phyloP scores from a whole-genome alignment of 345 rosid species.

The Brassica incana region DNA sequence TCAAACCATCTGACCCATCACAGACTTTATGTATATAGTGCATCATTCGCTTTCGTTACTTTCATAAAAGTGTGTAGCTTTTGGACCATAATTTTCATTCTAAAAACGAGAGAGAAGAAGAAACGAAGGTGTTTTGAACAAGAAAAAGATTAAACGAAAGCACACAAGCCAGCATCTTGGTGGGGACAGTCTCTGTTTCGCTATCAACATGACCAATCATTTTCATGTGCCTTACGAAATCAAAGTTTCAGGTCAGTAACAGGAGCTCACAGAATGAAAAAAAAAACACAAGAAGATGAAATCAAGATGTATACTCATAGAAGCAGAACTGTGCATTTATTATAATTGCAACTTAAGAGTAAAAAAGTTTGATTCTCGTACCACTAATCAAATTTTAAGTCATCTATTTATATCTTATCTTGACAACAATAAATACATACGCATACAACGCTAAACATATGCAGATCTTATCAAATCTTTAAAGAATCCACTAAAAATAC shows the following conservation, averaged over 20 bases:
- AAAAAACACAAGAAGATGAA: background rate
- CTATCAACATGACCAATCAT: conserved; percentile 41
- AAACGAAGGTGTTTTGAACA: conserved; percentile 36
- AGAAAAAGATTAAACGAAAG: conserved; percentile 33
- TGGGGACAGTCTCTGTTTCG: conserved; percentile 33
- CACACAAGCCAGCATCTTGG: conserved; percentile 31
- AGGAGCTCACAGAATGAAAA: conserved; percentile 31
- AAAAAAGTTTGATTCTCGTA: conserved; percentile 35
- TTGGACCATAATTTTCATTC: conserved; percentile 41
- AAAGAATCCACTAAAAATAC: conserved; percentile 16
- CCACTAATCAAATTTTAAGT: conserved; percentile 29
- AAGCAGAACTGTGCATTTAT: conserved; percentile 6
- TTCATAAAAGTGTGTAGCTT: conserved; percentile 42
- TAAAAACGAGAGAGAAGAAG: conserved; percentile 18
- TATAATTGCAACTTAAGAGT: conserved; percentile 19
- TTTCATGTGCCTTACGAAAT: conserved; percentile 35
- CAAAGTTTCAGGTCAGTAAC: conserved; percentile 33
- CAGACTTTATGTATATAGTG: conserved; percentile 18
- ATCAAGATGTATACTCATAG: conserved; percentile 4
- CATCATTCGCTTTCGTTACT: conserved; percentile 35
- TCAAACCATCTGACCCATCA: conserved; percentile 38
- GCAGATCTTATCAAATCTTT: conserved; percentile 26
- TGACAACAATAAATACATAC: conserved; percentile 27
- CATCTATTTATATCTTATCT: conserved; percentile 25
- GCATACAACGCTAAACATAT: conserved; percentile 18